Evolutionary conservation across 257 asterid species (phyloP).

Genomic region (Forsythia suspensa): DNA sequence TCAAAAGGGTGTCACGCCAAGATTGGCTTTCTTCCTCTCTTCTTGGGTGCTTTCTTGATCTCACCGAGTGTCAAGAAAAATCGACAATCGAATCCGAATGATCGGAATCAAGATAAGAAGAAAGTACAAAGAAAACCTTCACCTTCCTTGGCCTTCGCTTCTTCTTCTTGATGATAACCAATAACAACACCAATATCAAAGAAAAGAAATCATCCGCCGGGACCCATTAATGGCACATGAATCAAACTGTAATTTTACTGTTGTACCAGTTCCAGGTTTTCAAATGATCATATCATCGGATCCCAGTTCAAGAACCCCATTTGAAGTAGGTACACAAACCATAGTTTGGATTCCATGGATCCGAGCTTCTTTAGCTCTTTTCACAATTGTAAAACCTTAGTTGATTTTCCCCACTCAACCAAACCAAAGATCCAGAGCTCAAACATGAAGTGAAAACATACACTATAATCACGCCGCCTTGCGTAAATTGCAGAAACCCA

Average conservation of each 20-base stretch:
- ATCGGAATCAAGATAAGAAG: constrained; percentile 1
- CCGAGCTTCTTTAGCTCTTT: too few species aligned
- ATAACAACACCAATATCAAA: neutral
- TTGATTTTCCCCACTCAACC: too few species aligned
- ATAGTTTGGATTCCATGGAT: too few species aligned
- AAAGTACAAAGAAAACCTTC: neutral
- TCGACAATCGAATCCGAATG: constrained; percentile 14
- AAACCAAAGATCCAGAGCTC: too few species aligned
- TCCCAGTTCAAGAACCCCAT: constrained; percentile 43
- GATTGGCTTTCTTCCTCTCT: neutral
- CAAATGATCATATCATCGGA: constrained; percentile 28
- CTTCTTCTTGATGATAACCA: neutral
- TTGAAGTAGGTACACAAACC: too few species aligned
- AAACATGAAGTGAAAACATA: too few species aligned
- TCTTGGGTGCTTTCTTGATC: neutral
- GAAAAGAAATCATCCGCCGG: neutral
- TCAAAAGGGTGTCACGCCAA: constrained; percentile 7
- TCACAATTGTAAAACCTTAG: too few species aligned
- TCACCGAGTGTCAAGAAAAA: neutral
- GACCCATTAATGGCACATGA: neutral
- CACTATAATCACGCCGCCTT: too few species aligned
- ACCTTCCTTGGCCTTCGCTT: neutral
- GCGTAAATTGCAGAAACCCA: too few species aligned
- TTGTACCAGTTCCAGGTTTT: constrained; percentile 30
- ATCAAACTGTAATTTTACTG: constrained; percentile 1